phyloP scores from a whole-genome alignment of 169 alveolate species.

The Besnoitia besnoiti region DNA sequence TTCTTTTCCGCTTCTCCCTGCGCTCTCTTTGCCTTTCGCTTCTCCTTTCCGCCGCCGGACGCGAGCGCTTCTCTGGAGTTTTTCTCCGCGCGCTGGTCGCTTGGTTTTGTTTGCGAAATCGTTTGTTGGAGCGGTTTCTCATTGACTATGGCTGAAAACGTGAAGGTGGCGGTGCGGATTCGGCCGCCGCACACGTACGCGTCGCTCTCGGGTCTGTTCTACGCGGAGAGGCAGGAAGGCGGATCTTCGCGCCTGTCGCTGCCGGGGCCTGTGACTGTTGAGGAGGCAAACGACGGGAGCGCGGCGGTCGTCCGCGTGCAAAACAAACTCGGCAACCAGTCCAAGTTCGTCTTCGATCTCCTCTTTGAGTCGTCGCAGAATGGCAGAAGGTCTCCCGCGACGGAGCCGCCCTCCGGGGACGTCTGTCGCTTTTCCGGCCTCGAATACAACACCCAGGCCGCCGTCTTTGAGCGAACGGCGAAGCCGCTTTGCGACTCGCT shows the following conservation, averaged over 20 bases:
- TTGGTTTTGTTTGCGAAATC: neutral
- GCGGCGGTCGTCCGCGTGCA: neutral
- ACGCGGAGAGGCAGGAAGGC: neutral
- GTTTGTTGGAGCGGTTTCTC: neutral
- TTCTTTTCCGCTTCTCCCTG: neutral
- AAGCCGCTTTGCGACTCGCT: conserved; percentile 39
- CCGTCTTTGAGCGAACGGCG: conserved; percentile 31
- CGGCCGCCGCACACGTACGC: neutral
- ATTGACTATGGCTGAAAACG: conserved; percentile 5
- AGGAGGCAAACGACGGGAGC: neutral
- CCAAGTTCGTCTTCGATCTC: neutral
- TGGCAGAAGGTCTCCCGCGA: no score
- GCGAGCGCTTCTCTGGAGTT: neutral
- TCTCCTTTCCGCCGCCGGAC: neutral
- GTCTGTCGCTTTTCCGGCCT: neutral
- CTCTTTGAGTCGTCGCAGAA: conserved; percentile 24
- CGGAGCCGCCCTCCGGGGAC: neutral
- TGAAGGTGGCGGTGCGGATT: conserved; percentile 19
- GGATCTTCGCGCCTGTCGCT: neutral
- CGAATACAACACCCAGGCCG: conserved; percentile 18
- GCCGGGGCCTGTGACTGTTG: neutral
- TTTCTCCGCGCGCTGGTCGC: neutral
- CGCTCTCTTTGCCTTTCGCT: neutral
- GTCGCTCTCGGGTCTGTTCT: neutral
- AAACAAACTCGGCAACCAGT: neutral